Evolutionary conservation across 805 yeast species (phyloP), one percentile per base, ranked within the genome.

Genomic region (Saccharomycopsis sp.): DNA sequence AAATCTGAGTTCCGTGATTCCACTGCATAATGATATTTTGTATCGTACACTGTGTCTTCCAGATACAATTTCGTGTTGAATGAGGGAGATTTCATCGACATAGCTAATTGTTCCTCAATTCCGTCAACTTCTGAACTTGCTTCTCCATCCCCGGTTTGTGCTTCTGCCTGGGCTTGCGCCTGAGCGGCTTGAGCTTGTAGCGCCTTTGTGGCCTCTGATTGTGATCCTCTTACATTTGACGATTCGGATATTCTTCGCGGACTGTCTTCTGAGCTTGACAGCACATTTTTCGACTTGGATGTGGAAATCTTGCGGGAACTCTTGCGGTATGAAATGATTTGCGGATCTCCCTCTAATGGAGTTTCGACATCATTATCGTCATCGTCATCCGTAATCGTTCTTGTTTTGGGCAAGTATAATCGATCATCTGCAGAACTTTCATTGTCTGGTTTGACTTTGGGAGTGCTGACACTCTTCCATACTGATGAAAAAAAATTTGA

Each of bases 1-100:
- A 86, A 92, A 29, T 84, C 95, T 4, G 68, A 63, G 53, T 87
- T 71, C 40, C 94, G 64, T 36, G 69, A 69, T 40, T 67, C 66
- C 2, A 77, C 63, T 1, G 96, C 86, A 53, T 68, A 82, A 39
- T 77, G 65, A 53, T 74, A 79, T 10, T 61, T 65, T 0, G 89
- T 75, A 45, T 69, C 75, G 25, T 68, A 60, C 52, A 63, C 80
- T 45, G 63, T 67, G 49, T 79, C 85, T 39, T 73, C 78, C 5
- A 67, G 67, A 52, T 79, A 81, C 5, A 71, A 53, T 40, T 62
- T 68, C 3, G 62, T 53, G 15, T 48, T 43, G 30, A 36, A 41
- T 17, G 45, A 30, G 10, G 48, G 49, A n/a, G 36, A 36, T 22
- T 31, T 30, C 16, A 22, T 15, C 3, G 42, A 35, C 21, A 38